Percentiles rank a stretch among this genome's conserved stretches.
phyloP scores from a whole-genome alignment of 148 eudicot species.

The Amaranthus palmeri region DNA sequence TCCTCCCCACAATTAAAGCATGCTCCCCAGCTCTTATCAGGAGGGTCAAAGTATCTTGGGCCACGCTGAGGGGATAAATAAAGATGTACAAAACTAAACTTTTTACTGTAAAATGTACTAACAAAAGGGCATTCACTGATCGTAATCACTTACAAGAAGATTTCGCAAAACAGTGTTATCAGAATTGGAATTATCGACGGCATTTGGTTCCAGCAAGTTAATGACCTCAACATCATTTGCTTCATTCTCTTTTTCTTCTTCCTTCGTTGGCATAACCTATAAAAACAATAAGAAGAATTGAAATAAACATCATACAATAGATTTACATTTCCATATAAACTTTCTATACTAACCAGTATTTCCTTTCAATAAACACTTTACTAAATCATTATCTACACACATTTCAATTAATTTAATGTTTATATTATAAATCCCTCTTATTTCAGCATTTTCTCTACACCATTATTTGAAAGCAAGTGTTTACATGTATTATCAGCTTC shows the following conservation, averaged over 20 bases:
- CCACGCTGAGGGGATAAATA: conserved; percentile 75
- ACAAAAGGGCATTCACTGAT: conserved; percentile 31
- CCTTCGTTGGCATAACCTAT: conserved; percentile 38
- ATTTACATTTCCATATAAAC: background rate
- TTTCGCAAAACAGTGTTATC: conserved; percentile 64
- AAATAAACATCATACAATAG: background rate
- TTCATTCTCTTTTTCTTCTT: conserved; percentile 28
- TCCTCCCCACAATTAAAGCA: conserved; percentile 97
- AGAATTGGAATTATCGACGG: conserved; percentile 35
- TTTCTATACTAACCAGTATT: background rate
- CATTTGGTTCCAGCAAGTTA: conserved; percentile 32
- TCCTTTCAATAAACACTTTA: background rate
- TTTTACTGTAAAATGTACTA: conserved; percentile 15
- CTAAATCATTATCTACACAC: background rate
- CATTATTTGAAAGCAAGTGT: too few species aligned
- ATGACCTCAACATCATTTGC: conserved; percentile 26
- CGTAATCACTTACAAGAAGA: conserved; percentile 87
- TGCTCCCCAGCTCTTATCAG: conserved; percentile 85
- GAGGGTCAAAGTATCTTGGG: conserved; percentile 95
- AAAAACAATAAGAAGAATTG: background rate
- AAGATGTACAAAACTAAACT: conserved; percentile 38
- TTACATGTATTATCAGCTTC: too few species aligned
- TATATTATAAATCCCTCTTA: too few species aligned
- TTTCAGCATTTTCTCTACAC: too few species aligned
- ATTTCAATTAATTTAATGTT: background rate